A percentile compares a stretch with the other conserved stretches of the same genome.
Evolutionary conservation across 768 basidiomycete genomes (phyloP).

Genomic region (Mycena indigotica): DNA sequence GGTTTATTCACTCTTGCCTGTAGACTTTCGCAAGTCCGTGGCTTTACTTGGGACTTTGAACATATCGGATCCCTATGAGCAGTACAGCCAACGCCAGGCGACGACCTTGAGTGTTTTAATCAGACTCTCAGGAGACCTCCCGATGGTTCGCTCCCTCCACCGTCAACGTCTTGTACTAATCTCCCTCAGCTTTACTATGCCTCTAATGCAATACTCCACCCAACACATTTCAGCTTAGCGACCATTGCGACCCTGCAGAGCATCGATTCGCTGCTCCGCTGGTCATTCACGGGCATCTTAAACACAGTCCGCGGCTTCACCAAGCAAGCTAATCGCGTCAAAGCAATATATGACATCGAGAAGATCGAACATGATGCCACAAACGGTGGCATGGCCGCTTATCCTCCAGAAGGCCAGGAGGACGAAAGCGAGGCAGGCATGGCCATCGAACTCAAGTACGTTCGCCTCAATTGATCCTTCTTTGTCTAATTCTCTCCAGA

Average conservation of each 20-base stretch:
- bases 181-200: slow-evolving; percentile 16
- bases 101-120: neutral
- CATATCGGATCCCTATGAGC: slow-evolving; percentile 4
- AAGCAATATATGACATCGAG: slow-evolving; percentile 15
- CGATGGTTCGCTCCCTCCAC: slow-evolving; percentile 7
- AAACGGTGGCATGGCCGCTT: slow-evolving; percentile 8
- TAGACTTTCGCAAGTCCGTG: slow-evolving; percentile 19
- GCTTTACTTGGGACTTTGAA: slow-evolving; percentile 12
- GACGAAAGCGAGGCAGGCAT: slow-evolving; percentile 17
- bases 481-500: slow-evolving; percentile 26
- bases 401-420: slow-evolving; percentile 12
- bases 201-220: slow-evolving; percentile 9
- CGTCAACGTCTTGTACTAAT: neutral
- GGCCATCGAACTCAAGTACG: slow-evolving; percentile 16
- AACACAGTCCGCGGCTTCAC: neutral
- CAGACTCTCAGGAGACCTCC: slow-evolving; percentile 10
- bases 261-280: slow-evolving; percentile 12
- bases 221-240: slow-evolving; percentile 9
- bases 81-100: neutral
- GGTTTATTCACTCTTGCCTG: neutral
- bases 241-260: slow-evolving; percentile 14
- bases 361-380: slow-evolving; percentile 10
- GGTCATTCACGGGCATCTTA: slow-evolving; percentile 4
- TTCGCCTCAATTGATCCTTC: neutral
- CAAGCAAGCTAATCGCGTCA: neutral